These are phyloP conservation scores for Catharanthus roseus DNA, from an alignment of 257 asterid genomes.

Conservation along the genomic window DNA sequence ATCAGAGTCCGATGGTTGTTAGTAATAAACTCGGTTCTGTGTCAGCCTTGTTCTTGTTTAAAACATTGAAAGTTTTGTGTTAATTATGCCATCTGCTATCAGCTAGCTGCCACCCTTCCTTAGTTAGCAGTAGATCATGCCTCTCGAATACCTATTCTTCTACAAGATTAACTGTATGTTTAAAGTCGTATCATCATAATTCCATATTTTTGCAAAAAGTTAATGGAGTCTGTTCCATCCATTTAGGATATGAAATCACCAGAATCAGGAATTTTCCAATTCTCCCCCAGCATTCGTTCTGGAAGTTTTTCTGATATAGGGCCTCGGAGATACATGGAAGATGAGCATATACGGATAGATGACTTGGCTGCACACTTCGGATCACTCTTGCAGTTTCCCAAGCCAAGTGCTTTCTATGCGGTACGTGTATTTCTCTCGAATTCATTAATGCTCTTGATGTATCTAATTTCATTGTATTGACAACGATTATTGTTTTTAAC, in stretches of 20 bases:
- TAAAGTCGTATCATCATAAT: slow-evolving; percentile 9
- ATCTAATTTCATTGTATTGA: not conserved
- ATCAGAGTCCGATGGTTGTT: not conserved
- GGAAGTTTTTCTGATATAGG: slow-evolving; percentile 16
- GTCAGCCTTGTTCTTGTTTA: not conserved
- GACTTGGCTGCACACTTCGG: slow-evolving; percentile 59
- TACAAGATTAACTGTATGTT: not conserved
- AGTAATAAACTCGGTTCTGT: not conserved
- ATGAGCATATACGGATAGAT: slow-evolving; percentile 75
- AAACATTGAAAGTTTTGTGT: not conserved
- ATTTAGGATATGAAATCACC: slow-evolving; percentile 8
- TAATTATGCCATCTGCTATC: not conserved
- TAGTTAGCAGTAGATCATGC: not conserved
- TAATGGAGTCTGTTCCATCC: not conserved
- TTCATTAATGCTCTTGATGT: not conserved
- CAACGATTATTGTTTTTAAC: not conserved
- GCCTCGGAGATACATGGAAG: slow-evolving; percentile 49
- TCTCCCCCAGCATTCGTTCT: slow-evolving; percentile 10
- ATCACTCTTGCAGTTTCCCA: slow-evolving; percentile 48
- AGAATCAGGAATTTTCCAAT: slow-evolving; percentile 1
- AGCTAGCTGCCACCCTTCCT: not conserved
- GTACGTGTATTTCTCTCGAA: slow-evolving; percentile 27
- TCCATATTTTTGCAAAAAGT: slow-evolving; percentile 27
- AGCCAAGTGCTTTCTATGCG: slow-evolving; percentile 75
- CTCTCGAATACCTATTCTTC: not conserved